Evolutionary conservation across 306 rosid genomes (phyloP), one percentile per base, ranked within the genome.

Genomic region (Crotalaria pallida): DNA sequence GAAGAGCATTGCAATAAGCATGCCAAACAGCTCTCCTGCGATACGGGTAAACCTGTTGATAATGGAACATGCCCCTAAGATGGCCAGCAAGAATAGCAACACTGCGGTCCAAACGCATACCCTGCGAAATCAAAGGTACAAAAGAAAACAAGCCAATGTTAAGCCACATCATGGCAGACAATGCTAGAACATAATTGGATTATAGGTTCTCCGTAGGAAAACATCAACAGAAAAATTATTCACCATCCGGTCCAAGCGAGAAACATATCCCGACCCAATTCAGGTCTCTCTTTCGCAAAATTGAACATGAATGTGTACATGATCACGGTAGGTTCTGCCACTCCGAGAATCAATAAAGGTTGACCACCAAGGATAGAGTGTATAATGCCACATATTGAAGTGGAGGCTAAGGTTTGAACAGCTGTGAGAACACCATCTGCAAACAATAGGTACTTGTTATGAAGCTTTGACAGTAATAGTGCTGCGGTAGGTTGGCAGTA

Each of bases 241-340:
- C 58, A 92, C 98, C 98, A 93, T 82, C 86, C 98, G 49, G 80
- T 71, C 98, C 98, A 93, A 66, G 96, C 98, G 34, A 93, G 88
- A 80, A 93, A 93, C 50, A 88, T 76, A 34, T 88, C 52, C 31
- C 82, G 79, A 47, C 98, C 98, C 74, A 93, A 81, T 29, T 87
- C 93, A 0, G 91, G 77, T 43, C 88, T 83, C 77, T 86, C 96
- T 75, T 93, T 93, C 7, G 93, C 98, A 65, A 93, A 93, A 79
- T 85, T 85, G 66, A 90, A 93, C 96, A 93, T 85, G 86, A 93
- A 93, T 1, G 93, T 88, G 72, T 93, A 93, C 98, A 93, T 93
- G 66, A 93, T 90, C 53, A 93, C 98, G 7, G 98, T 93, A 41
- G 98, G 98, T 76, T 93, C 98, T n/a, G 98, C 98, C 74, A 93